These are phyloP conservation scores for Suillus spraguei DNA, from an alignment of 768 basidiomycete genomes.

Conservation along the genomic window DNA sequence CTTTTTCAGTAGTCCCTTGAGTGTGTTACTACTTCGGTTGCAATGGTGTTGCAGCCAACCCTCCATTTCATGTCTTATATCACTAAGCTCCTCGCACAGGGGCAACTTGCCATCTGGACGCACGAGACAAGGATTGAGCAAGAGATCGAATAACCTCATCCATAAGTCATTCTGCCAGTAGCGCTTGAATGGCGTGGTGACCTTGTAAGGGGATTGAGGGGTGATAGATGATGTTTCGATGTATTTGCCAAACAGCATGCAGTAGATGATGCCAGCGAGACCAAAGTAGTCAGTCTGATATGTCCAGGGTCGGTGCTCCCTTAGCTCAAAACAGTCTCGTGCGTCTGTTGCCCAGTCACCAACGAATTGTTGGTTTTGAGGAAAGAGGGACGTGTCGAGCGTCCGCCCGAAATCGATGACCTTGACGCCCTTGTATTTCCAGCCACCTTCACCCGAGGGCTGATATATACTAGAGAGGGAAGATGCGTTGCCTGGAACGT, in stretches of 20 bases:
- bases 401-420: conserved; percentile 98
- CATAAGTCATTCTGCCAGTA: conserved; percentile 96
- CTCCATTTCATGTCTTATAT: conserved; percentile 82
- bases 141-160: conserved; percentile 78
- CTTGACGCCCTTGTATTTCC: conserved; percentile 86
- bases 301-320: conserved; percentile 84
- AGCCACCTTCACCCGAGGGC: conserved; percentile 78
- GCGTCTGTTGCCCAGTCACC: conserved; percentile 90
- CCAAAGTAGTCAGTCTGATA: conserved; percentile 97
- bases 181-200: conserved; percentile 80
- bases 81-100: conserved; percentile 65
- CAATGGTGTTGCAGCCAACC: conserved; percentile 84
- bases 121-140: conserved; percentile 80
- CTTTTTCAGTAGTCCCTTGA: conserved; percentile 84
- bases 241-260: conserved; percentile 96
- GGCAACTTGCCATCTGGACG: conserved; percentile 65
- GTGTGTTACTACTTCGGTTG: conserved; percentile 77
- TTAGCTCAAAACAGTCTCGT: conserved; percentile 90
- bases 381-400: conserved; percentile 85
- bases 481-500: conserved; percentile 68
- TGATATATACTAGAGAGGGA: conserved; percentile 81
- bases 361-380: conserved; percentile 74
- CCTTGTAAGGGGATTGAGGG: conserved; percentile 50
- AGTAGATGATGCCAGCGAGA: conserved; percentile 92
- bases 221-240: conserved; percentile 72